phyloP scores from a whole-genome alignment of 2,329 filamentous ascomycete species.

The Alternaria solani region DNA sequence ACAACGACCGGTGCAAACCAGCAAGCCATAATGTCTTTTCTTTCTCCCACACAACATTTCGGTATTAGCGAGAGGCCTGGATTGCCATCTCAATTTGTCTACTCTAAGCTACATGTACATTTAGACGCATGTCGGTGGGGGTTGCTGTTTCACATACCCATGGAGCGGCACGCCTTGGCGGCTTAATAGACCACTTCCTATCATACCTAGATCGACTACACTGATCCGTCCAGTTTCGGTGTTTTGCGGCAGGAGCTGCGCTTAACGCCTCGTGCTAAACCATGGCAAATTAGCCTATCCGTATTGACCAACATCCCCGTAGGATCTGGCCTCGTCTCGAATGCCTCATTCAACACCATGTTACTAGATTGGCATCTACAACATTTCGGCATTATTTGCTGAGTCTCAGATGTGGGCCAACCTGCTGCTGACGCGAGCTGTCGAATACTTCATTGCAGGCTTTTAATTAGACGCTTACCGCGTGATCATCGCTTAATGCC shows the following conservation, averaged over 20 bases:
- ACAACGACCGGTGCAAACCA: conserved; percentile 25
- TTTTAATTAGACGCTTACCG: background rate
- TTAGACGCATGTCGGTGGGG: conserved; percentile 25
- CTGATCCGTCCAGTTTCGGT: background rate
- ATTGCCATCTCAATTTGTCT: conserved; percentile 16
- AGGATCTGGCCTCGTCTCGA: background rate
- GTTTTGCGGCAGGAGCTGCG: conserved; percentile 5
- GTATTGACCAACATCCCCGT: background rate
- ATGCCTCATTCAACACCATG: background rate
- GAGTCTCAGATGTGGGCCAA: background rate
- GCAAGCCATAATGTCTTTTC: conserved; percentile 31
- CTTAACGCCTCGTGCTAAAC: background rate
- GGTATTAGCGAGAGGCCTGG: conserved; percentile 26
- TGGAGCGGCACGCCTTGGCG: conserved; percentile 33
- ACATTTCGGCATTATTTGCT: background rate
- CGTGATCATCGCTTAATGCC: background rate
- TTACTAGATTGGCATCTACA: background rate
- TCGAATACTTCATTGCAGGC: background rate
- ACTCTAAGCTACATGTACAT: conserved; percentile 26
- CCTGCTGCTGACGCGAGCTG: background rate
- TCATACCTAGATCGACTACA: conserved; percentile 13
- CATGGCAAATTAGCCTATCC: conserved; percentile 1
- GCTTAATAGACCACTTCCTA: conserved; percentile 39
- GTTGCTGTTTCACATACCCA: conserved; percentile 33
- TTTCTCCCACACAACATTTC: conserved; percentile 28